Conservation (phyloP, 305 asterid genomes). For the Solanum hybrid region DNA sequence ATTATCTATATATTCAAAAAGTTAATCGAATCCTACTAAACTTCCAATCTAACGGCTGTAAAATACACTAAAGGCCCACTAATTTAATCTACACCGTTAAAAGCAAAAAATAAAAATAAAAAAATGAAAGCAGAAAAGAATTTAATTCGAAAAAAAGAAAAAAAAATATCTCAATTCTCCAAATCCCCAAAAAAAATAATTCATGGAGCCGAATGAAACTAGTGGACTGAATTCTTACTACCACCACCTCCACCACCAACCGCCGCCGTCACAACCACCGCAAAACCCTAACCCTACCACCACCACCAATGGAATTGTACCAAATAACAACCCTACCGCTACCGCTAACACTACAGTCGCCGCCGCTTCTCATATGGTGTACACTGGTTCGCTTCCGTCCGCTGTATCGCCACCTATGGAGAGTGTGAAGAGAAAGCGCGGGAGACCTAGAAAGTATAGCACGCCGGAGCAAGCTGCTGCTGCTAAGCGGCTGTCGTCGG, state of each 20-base stretch:
- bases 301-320: conserved; percentile 25
- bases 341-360: neutral
- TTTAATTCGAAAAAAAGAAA: conserved; percentile 7
- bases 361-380: conserved; percentile 26
- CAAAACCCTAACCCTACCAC: conserved; percentile 7
- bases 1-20: neutral
- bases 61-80: neutral
- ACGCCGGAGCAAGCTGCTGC: conserved; percentile 58
- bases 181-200: conserved; percentile 3
- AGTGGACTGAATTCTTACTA: conserved; percentile 38
- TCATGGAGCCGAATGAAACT: conserved; percentile 26
- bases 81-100: neutral
- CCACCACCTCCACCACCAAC: conserved; percentile 27
- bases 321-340: conserved; percentile 5
- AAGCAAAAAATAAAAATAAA: neutral
- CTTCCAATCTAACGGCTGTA: neutral
- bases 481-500: conserved; percentile 39
- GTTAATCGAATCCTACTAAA: neutral
- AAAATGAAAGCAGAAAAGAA: neutral
- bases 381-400: conserved; percentile 33
- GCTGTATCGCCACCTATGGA: conserved; percentile 34
- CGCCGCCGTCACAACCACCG: conserved; percentile 1
- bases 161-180: conserved; percentile 4
- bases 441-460: conserved; percentile 51
- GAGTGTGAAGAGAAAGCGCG: conserved; percentile 41